Base-by-base conservation (phyloP, 306 rosid species). In the Cucurbita maxima region DNA sequence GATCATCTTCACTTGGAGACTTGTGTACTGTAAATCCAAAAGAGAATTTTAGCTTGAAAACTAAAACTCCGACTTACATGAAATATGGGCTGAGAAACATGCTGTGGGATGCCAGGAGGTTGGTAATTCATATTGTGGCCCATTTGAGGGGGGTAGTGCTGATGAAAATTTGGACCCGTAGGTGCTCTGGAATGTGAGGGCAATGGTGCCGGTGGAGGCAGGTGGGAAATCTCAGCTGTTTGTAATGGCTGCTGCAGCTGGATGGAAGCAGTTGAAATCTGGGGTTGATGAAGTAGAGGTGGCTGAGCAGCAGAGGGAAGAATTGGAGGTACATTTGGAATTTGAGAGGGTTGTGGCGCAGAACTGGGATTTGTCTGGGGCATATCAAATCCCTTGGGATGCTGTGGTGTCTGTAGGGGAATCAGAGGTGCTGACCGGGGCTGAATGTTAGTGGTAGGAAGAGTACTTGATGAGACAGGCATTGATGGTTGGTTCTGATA, bases 201-300 rank as follows among this genome's bases (percentile, higher is more conserved):
- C 81, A 94, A 58, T 66, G 92, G 96, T 43, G 87, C 88, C 62
- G 86, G 99, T 82, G 88, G 70, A 0, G 96, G 82, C 85, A 89
- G 25, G 78, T 91, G 92, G 50, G 84, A 71, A 80, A 84, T 86
- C 81, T 92, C 96, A 78, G 85, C 75, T 67, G 90, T 59, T 75
- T 81, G 98, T 80, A 86, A 58, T 54, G 90, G 85, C 78, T 84
- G 96, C 78, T 85, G 97, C 83, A 82, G 79, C 81, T 90, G 96
- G 74, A 78, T 58, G 30, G 92, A 83, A 78, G 79, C 51, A 72
- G 81, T 64, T 37, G 89, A 54, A 76, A 90, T 83, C 52, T 87
- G 96, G 25, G 89, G 67, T 61, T 82, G 92, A 79, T 90, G 98
- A 82, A 66, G 91, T 19, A 73, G 73, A 62, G 83, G 86, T 47